Percentiles rank a stretch among this genome's conserved stretches.
These are phyloP conservation scores for Magnaporthales sp. DNA, from an alignment of 2,329 filamentous ascomycete genomes.

Conservation along the genomic window DNA sequence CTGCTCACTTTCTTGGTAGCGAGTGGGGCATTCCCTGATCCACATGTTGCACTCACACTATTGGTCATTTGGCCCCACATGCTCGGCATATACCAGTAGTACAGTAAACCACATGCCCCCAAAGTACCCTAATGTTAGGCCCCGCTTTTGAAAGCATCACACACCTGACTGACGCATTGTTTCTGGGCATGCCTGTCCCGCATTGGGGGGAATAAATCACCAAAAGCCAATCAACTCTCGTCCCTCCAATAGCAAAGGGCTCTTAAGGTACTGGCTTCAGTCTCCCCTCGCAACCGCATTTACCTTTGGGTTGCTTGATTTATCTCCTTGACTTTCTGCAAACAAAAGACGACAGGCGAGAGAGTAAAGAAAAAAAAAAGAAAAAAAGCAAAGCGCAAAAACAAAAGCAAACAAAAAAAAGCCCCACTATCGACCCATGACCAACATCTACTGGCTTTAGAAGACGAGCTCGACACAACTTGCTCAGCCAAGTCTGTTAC, in stretches of 20 bases:
- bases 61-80: neutral
- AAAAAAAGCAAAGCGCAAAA: neutral
- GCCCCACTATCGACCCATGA: neutral
- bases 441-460: neutral
- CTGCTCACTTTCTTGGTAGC: neutral
- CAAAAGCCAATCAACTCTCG: neutral
- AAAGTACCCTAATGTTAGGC: neutral
- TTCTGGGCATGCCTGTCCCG: neutral
- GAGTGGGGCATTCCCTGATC: neutral
- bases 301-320: neutral
- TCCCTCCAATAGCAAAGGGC: neutral
- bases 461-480: neutral
- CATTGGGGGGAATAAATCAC: neutral
- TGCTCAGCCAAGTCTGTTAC: neutral
- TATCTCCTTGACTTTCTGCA: too few relatives aligned
- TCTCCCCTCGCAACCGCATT: slow-evolving; percentile 1
- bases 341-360: neutral
- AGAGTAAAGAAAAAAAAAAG: neutral
- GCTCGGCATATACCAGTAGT: neutral
- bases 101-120: neutral
- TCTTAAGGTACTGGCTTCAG: neutral
- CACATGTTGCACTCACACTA: neutral
- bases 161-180: neutral
- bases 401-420: neutral
- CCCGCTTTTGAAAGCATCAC: neutral